Percentiles rank a stretch among this genome's conserved stretches.
Evolutionary conservation across 805 yeast genomes (phyloP).

Genomic region (Ogataea minuta): DNA sequence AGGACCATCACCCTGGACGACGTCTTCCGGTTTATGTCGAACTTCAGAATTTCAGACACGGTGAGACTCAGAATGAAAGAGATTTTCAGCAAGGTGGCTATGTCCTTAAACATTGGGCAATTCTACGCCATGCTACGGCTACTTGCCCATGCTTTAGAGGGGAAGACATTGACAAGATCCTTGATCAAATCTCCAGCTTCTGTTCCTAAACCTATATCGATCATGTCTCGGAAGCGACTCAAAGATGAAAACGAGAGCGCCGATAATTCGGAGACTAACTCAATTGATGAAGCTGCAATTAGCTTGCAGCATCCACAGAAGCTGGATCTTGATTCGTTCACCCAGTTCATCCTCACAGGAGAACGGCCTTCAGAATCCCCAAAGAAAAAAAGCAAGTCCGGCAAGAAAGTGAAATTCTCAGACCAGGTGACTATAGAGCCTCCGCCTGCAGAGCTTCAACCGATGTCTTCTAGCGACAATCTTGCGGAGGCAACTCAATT

Average conservation of each 20-base stretch:
- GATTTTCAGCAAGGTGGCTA: slow-evolving; percentile 51
- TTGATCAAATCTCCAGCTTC: slow-evolving; percentile 57
- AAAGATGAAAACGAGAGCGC: slow-evolving; percentile 41
- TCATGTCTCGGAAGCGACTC: slow-evolving; percentile 58
- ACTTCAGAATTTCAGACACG: slow-evolving; percentile 61
- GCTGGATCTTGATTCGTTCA: slow-evolving; percentile 81
- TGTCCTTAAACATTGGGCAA: slow-evolving; percentile 78
- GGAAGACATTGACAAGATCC: slow-evolving; percentile 50
- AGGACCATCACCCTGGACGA: slow-evolving; percentile 69
- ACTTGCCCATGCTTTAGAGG: slow-evolving; percentile 61
- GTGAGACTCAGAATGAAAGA: slow-evolving; percentile 50
- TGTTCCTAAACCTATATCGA: slow-evolving; percentile 78
- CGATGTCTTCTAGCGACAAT: slow-evolving; percentile 11
- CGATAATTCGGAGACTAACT: slow-evolving; percentile 19
- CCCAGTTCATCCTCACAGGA: slow-evolving; percentile 81
- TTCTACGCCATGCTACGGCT: slow-evolving; percentile 85
- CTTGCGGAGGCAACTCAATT: slow-evolving; percentile 27
- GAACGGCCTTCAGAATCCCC: slow-evolving; percentile 52
- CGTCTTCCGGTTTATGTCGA: slow-evolving; percentile 72
- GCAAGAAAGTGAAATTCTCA: slow-evolving; percentile 69
- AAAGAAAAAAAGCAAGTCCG: slow-evolving; percentile 39
- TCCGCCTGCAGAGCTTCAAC: slow-evolving; percentile 16
- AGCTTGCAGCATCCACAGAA: slow-evolving; percentile 31
- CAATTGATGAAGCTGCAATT: slow-evolving; percentile 11
- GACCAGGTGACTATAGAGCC: slow-evolving; percentile 52